Conservation (phyloP, 2,329 filamentous ascomycete species). For the Talaromyces marneffei region DNA sequence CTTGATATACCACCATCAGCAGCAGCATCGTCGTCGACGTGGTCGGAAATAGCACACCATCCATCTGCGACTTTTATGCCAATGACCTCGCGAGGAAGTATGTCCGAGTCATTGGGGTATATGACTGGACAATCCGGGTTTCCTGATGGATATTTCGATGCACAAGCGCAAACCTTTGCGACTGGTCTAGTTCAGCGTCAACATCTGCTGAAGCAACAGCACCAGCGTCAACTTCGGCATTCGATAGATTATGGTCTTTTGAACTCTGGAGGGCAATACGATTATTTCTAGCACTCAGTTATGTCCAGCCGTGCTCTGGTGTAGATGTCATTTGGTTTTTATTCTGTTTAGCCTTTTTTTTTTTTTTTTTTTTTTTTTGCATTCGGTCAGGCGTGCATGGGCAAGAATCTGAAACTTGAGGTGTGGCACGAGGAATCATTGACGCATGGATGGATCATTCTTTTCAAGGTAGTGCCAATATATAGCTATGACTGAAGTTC, state of each 20-base stretch:
- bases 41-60: background rate
- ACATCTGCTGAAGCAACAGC: background rate
- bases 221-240: background rate
- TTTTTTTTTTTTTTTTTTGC: too few species aligned
- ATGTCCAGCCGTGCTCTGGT: background rate
- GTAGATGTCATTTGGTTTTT: background rate
- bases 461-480: background rate
- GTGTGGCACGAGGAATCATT: background rate
- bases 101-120: background rate
- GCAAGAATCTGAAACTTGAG: background rate
- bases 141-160: background rate
- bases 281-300: background rate
- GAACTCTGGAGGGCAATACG: background rate
- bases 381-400: background rate
- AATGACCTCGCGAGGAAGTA: background rate
- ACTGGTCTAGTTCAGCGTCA: background rate
- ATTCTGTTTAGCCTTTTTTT: background rate
- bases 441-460: background rate
- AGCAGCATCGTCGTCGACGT: background rate
- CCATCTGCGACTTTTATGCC: background rate
- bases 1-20: background rate
- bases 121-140: background rate
- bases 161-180: background rate
- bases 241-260: background rate
- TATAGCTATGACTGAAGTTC: background rate